phyloP scores from a whole-genome alignment of 2,329 filamentous ascomycete species.

The Tolypocladium pustulatum region DNA sequence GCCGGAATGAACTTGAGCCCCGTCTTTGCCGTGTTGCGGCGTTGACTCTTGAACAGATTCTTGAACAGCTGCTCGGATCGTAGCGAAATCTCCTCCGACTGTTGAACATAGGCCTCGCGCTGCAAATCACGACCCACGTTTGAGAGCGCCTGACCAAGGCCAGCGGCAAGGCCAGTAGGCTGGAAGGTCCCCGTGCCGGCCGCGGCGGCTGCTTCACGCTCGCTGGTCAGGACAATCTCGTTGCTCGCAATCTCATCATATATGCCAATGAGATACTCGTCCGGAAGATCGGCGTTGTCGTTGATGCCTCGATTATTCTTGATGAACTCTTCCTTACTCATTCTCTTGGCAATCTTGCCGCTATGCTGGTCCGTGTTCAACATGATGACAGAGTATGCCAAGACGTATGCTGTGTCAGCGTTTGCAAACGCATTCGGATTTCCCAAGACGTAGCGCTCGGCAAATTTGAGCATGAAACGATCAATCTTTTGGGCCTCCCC shows the following conservation, averaged over 20 bases:
- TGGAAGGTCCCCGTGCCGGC: constrained; percentile 52
- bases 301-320: constrained; percentile 99
- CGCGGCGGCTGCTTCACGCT: constrained; percentile 80
- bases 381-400: constrained; percentile 94
- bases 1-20: constrained; percentile 77
- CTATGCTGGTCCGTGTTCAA: constrained; percentile 95
- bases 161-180: constrained; percentile 63
- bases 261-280: constrained; percentile 81
- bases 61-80: constrained; percentile 80
- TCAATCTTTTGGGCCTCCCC: constrained; percentile 98
- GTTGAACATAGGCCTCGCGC: constrained; percentile 85
- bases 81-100: constrained; percentile 80
- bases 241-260: constrained; percentile 87
- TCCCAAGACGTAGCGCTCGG: constrained; percentile 85
- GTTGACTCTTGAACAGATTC: constrained; percentile 81
- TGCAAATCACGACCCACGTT: constrained; percentile 88
- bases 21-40: constrained; percentile 62
- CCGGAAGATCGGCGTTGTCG: constrained; percentile 83
- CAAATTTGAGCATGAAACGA: constrained; percentile 98
- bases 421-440: constrained; percentile 98
- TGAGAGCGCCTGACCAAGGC: constrained; percentile 79
- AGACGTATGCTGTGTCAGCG: constrained; percentile 91
- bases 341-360: constrained; percentile 68
- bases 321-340: constrained; percentile 97
- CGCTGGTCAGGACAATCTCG: constrained; percentile 90